Percentiles rank a stretch among this genome's conserved stretches.
phyloP scores from a whole-genome alignment of 306 rosid genomes.

The Corylus americana region DNA sequence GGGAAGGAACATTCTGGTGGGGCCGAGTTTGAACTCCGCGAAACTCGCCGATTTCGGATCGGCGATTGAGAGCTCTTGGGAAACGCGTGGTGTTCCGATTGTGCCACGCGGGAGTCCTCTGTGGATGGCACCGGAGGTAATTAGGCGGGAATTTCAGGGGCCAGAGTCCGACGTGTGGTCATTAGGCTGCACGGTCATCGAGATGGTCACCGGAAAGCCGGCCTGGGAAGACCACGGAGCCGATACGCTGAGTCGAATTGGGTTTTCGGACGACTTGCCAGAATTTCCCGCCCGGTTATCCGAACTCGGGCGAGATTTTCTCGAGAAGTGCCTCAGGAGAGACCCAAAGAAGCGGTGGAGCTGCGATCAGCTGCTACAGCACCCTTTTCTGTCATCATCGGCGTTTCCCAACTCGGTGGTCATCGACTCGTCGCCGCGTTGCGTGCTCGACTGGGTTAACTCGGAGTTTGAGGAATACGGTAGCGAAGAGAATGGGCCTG shows the following conservation, averaged over 20 bases:
- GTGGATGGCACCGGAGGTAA: slow-evolving; percentile 99
- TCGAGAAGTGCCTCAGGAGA: slow-evolving; percentile 61
- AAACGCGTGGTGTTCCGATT: background rate
- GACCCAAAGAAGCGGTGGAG: slow-evolving; percentile 65
- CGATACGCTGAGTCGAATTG: slow-evolving; percentile 64
- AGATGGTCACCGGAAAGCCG: slow-evolving; percentile 78
- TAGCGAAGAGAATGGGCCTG: slow-evolving; percentile 24
- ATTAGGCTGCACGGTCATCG: slow-evolving; percentile 82
- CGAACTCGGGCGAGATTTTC: slow-evolving; percentile 60
- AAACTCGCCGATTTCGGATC: slow-evolving; percentile 87
- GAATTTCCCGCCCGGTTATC: slow-evolving; percentile 55
- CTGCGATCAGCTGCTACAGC: slow-evolving; percentile 81
- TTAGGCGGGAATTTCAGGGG: slow-evolving; percentile 69
- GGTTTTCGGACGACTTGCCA: slow-evolving; percentile 54
- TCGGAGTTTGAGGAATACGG: slow-evolving; percentile 36
- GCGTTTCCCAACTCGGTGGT: slow-evolving; percentile 11
- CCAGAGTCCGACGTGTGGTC: slow-evolving; percentile 93
- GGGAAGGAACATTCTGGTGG: slow-evolving; percentile 65
- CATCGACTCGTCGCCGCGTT: slow-evolving; percentile 69
- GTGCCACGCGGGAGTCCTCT: slow-evolving; percentile 83
- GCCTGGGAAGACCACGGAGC: slow-evolving; percentile 70
- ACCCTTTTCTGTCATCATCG: slow-evolving; percentile 55
- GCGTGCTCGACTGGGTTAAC: slow-evolving; percentile 72
- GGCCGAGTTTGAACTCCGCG: slow-evolving; percentile 24
- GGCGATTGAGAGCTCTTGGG: slow-evolving; percentile 27